These are phyloP conservation scores for Hypoxylon sp. DNA, from an alignment of 2,329 filamentous ascomycete species.

Conservation along the genomic window DNA sequence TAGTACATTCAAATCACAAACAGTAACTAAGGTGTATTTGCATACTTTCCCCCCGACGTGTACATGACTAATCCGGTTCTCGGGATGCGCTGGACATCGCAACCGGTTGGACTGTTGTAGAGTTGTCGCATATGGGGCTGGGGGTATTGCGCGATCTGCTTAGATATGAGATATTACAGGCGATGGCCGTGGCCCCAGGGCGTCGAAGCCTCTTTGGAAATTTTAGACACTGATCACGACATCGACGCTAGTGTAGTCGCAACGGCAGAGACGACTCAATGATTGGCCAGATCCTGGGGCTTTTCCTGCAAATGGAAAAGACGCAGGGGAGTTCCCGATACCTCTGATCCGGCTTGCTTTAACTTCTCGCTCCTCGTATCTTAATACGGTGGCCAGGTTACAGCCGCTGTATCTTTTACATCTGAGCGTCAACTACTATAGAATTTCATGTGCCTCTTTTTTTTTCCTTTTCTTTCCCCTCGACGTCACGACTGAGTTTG, in stretches of 20 bases:
- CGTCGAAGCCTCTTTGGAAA: slow-evolving; percentile 48
- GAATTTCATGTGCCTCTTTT: neutral
- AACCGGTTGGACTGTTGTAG: slow-evolving; percentile 26
- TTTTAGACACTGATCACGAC: slow-evolving; percentile 57
- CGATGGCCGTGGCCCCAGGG: slow-evolving; percentile 8
- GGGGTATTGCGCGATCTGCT: slow-evolving; percentile 46
- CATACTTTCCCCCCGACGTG: slow-evolving; percentile 17
- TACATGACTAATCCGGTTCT: slow-evolving; percentile 47
- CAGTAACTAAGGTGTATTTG: slow-evolving; percentile 19
- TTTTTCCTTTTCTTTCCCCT: neutral
- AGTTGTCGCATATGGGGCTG: slow-evolving; percentile 37
- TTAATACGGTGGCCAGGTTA: slow-evolving; percentile 13
- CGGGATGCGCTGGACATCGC: slow-evolving; percentile 26
- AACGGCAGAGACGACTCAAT: slow-evolving; percentile 44
- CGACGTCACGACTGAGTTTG: slow-evolving; percentile 21
- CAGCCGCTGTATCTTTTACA: slow-evolving; percentile 15
- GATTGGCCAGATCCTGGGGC: slow-evolving; percentile 48
- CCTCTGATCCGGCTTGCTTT: slow-evolving; percentile 32
- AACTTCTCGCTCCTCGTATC: slow-evolving; percentile 9
- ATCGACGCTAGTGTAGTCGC: slow-evolving; percentile 55
- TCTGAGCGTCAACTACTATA: neutral
- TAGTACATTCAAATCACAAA: slow-evolving; percentile 11
- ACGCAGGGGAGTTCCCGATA: slow-evolving; percentile 42
- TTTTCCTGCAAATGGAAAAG: slow-evolving; percentile 41
- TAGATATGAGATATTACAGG: slow-evolving; percentile 39